phyloP scores from a whole-genome alignment of 2,329 filamentous ascomycete genomes.

The Colletotrichum aenigma region DNA sequence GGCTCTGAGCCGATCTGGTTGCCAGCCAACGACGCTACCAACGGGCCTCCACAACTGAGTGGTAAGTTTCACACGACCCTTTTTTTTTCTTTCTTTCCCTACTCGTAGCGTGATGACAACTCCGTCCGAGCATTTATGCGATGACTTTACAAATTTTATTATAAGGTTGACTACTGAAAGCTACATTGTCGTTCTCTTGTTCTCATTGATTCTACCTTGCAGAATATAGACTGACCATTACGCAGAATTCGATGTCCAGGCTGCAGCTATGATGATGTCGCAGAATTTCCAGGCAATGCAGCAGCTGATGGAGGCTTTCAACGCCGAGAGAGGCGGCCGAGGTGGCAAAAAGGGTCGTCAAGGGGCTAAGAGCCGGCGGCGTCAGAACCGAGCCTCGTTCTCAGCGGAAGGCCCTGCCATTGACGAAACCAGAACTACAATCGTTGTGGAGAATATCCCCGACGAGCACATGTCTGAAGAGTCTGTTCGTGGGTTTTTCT shows the following conservation, averaged over 20 bases:
- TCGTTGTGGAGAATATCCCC: slow-evolving; percentile 81
- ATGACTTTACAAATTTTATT: slow-evolving; percentile 25
- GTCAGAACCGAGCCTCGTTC: slow-evolving; percentile 55
- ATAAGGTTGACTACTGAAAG: slow-evolving; percentile 34
- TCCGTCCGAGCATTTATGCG: slow-evolving; percentile 22
- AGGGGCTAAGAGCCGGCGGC: slow-evolving; percentile 7
- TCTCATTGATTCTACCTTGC: not conserved
- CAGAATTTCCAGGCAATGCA: slow-evolving; percentile 21
- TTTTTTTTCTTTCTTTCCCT: not conserved
- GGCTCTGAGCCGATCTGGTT: slow-evolving; percentile 38
- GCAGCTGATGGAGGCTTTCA: slow-evolving; percentile 23
- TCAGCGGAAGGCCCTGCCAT: slow-evolving; percentile 67
- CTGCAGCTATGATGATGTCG: slow-evolving; percentile 21
- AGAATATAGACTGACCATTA: not conserved
- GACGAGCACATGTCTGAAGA: slow-evolving; percentile 71
- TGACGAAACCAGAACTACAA: slow-evolving; percentile 67
- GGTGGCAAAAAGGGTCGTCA: slow-evolving; percentile 33
- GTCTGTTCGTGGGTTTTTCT: slow-evolving; percentile 71
- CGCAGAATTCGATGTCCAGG: slow-evolving; percentile 21
- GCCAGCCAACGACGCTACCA: not conserved
- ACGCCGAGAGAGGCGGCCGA: slow-evolving; percentile 18
- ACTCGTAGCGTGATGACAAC: slow-evolving; percentile 22
- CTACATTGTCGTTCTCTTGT: not conserved
- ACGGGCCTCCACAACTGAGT: not conserved
- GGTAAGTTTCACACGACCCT: not conserved